Percentiles rank a stretch among this genome's conserved stretches.
Conservation (phyloP, 1,284 basidiomycete genomes). For the Fomitopsis betulina region DNA sequence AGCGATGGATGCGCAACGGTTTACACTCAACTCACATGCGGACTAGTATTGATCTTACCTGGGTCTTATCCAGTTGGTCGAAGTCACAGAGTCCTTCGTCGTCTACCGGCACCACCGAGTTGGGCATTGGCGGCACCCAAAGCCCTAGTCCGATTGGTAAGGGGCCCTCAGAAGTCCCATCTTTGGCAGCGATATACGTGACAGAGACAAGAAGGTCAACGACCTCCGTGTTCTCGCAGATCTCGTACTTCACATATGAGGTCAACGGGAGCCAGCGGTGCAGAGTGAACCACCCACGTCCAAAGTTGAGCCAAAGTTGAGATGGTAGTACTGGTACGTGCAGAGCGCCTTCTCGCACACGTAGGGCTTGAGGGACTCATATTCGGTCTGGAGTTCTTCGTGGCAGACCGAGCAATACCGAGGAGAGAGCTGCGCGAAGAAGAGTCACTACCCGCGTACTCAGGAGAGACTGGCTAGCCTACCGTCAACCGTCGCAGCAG, state of each 20-base stretch:
- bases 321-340: slow-evolving; percentile 57
- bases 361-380: slow-evolving; percentile 61
- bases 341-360: slow-evolving; percentile 58
- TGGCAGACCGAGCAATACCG: slow-evolving; percentile 63
- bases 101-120: background rate
- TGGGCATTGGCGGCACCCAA: slow-evolving; percentile 34
- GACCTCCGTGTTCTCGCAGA: slow-evolving; percentile 49
- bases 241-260: slow-evolving; percentile 45
- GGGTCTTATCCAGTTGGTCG: slow-evolving; percentile 33
- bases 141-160: slow-evolving; percentile 55
- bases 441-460: background rate
- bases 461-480: slow-evolving; percentile 13
- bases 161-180: slow-evolving; percentile 47
- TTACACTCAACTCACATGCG: background rate
- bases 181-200: slow-evolving; percentile 47
- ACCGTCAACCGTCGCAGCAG: slow-evolving; percentile 56
- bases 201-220: slow-evolving; percentile 63
- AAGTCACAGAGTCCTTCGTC: slow-evolving; percentile 44
- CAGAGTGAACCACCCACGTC: slow-evolving; percentile 37
- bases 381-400: slow-evolving; percentile 43
- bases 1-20: background rate
- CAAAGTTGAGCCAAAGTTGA: slow-evolving; percentile 57
- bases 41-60: slow-evolving; percentile 30
- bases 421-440: slow-evolving; percentile 45
- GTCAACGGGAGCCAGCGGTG: background rate